phyloP scores from a whole-genome alignment of 78 protist genomes.

The Bodo saltans region DNA sequence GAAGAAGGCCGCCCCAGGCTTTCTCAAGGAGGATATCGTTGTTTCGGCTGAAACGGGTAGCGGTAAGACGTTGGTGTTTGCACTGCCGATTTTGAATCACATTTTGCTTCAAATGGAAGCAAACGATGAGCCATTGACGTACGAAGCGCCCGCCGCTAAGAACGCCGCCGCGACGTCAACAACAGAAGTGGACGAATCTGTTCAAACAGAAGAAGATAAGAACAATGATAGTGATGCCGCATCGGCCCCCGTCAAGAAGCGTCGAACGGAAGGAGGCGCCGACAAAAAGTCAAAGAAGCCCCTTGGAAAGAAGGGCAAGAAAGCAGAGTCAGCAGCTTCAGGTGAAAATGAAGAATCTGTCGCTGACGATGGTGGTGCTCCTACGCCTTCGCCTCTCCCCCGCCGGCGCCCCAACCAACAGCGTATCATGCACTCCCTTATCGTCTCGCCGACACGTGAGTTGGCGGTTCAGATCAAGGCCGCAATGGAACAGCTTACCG shows the following conservation, averaged over 20 bases:
- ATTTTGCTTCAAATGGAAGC: no score
- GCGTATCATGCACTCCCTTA: constrained; percentile 59
- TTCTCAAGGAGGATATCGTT: constrained; percentile 70
- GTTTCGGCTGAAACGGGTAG: constrained; percentile 95
- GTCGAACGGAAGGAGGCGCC: neutral
- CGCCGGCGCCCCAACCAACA: constrained; percentile 61
- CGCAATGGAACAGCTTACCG: constrained; percentile 48
- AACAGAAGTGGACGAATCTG: no score
- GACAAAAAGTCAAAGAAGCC: no score
- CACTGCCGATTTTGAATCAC: constrained; percentile 75
- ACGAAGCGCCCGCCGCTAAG: no score
- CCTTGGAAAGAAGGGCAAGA: constrained; percentile 11
- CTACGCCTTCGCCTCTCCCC: constrained; percentile 42
- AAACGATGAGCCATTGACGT: no score
- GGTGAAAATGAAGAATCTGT: no score
- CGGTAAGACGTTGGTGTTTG: constrained; percentile 95
- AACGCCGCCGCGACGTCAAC: neutral
- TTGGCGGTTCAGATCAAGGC: constrained; percentile 87
- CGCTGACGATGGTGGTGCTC: neutral
- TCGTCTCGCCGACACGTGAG: constrained; percentile 97
- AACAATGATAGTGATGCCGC: neutral
- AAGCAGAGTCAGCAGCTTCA: neutral
- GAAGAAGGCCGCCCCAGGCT: no score
- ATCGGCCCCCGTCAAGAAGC: neutral
- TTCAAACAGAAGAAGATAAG: neutral